Conservation (phyloP, 139 green algal species). For the Tetradesmus obliquus region DNA sequence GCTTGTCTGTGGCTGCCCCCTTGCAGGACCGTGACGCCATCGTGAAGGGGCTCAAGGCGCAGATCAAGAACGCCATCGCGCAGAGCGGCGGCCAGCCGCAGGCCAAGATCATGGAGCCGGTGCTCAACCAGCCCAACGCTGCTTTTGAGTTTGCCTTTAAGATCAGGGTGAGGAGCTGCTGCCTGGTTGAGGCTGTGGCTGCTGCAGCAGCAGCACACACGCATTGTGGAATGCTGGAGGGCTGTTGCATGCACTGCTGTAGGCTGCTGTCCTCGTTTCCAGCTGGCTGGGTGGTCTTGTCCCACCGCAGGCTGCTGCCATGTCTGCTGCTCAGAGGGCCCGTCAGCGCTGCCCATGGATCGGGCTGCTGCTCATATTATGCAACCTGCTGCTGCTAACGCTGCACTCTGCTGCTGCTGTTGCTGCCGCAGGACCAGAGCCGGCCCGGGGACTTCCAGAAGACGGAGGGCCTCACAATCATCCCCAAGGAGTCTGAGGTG, state of each 20-base stretch:
- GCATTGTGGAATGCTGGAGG: neutral
- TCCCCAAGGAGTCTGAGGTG: constrained; percentile 67
- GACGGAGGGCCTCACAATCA: constrained; percentile 60
- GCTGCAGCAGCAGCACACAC: neutral
- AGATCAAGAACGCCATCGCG: neutral
- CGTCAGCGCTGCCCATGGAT: too few relatives aligned
- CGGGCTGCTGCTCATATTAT: too few relatives aligned
- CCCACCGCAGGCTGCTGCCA: neutral
- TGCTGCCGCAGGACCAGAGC: constrained; percentile 61
- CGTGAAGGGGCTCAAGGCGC: constrained; percentile 36
- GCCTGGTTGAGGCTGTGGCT: neutral
- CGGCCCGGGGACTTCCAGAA: constrained; percentile 73
- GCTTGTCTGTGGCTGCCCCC: too few relatives aligned
- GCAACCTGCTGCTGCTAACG: too few relatives aligned
- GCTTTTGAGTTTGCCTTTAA: constrained; percentile 87
- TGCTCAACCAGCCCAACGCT: constrained; percentile 49
- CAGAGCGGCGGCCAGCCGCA: neutral
- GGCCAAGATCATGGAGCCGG: constrained; percentile 29
- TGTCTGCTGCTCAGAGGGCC: too few relatives aligned
- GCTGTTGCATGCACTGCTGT: neutral
- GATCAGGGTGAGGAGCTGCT: constrained; percentile 64
- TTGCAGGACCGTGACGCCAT: constrained; percentile 38
- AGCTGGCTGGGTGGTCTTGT: neutral
- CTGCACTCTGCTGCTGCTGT: neutral
- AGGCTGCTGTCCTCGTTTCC: neutral